Evolutionary conservation across 345 rosid species (phyloP).

Genomic region (Eucalyptus cladocalyx): DNA sequence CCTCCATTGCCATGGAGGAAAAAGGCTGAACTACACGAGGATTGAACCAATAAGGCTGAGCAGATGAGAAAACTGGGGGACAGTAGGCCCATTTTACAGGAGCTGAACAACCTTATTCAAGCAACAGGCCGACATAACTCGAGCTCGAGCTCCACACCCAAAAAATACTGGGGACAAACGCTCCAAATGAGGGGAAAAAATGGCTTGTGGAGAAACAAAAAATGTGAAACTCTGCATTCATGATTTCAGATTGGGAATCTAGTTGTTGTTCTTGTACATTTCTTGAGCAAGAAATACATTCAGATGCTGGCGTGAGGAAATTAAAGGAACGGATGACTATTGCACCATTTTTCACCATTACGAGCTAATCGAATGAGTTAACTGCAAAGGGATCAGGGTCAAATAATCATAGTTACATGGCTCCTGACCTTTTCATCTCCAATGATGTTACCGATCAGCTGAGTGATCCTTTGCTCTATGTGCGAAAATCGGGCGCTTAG

Average conservation of each 20-base stretch:
- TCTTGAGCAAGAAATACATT: not conserved
- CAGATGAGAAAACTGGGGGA: not conserved
- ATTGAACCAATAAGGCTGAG: not conserved
- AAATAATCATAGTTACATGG: not conserved
- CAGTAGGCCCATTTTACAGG: not conserved
- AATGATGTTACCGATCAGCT: not conserved
- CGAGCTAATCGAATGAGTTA: not conserved
- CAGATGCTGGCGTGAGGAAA: slow-evolving; percentile 5
- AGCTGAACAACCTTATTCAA: not conserved
- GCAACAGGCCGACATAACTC: not conserved
- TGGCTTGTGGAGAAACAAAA: not conserved
- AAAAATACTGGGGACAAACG: not conserved
- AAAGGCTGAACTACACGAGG: not conserved
- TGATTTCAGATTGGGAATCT: not conserved
- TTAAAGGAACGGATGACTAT: slow-evolving; percentile 13
- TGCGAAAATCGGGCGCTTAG: not conserved
- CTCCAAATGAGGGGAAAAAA: not conserved
- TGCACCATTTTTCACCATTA: slow-evolving; percentile 18
- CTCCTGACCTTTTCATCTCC: not conserved
- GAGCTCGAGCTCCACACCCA: not conserved
- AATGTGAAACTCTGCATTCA: not conserved
- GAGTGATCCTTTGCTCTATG: not conserved
- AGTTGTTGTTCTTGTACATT: not conserved
- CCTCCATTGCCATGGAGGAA: not conserved
- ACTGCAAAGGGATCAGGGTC: slow-evolving; percentile 1